Base-by-base conservation (phyloP, 2,329 filamentous ascomycete genomes). In the Torrubiella hemipterigena region DNA sequence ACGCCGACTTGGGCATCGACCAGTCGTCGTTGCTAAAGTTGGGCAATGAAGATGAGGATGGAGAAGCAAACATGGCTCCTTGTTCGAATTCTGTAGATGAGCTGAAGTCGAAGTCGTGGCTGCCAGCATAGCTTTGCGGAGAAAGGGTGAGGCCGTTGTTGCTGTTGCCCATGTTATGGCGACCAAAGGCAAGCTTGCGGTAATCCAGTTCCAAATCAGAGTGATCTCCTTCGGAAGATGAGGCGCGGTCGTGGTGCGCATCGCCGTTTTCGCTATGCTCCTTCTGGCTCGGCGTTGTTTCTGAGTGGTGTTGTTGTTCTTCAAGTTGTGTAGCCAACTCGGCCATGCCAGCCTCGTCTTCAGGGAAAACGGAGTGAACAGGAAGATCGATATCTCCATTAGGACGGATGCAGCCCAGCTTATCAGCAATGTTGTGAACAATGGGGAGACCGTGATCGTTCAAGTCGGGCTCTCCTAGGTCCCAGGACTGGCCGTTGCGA, bases 361-460 rank as follows among this genome's bases (percentile, higher is more conserved):
- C 72, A 32, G 73, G 73, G 47, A 77, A 77, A 17, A 72, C 60
- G 3, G 66, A 63, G 39, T 71, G 65, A 15, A 67, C 61, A 14
- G 69, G 69, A 30, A 73, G 55, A 48, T 76, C 62, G 48, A 70
- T 62, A 43, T 77, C 73, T 46, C 63, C 68, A 43, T 74, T 73
- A 13, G 69, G 69, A 33, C 73, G 65, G 43, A 77, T 73, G 56
- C 72, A 77, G 28, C 73, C 72, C 17, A 78, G 67, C 51, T 68
- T 74, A 40, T 68, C 65, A 20, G 73, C 72, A 36, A 78, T 77
- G 47, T 77, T 69, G 54, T 78, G 73, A 32, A 78, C 73, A 17
- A 77, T 65, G 4, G 73, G 73, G 42, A 73, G 68, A 20, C 71
- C 71, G 31, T 69, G 61, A 38, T 75, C 71, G 48, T 78, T 78